phyloP scores from a whole-genome alignment of 345 rosid genomes.

The Eutrema yunnanense region DNA sequence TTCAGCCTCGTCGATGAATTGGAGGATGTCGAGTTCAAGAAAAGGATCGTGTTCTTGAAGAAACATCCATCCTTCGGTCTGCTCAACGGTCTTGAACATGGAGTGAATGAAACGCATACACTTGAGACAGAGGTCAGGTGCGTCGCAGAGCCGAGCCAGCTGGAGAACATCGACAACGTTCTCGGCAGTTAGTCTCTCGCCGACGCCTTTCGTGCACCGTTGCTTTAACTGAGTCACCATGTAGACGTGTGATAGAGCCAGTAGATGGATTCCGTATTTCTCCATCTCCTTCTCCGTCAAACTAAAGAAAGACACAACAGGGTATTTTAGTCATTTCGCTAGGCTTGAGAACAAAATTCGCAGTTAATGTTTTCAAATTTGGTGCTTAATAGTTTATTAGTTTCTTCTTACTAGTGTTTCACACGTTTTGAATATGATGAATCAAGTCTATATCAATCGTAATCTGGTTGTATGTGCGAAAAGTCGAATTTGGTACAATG shows the following conservation, averaged over 20 bases:
- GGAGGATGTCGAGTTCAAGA: slow-evolving; percentile 79
- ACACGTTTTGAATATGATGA: neutral
- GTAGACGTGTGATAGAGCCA: slow-evolving; percentile 76
- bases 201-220: slow-evolving; percentile 46
- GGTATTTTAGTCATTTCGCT: neutral
- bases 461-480: neutral
- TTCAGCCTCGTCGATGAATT: slow-evolving; percentile 70
- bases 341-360: no score
- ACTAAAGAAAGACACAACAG: slow-evolving; percentile 27
- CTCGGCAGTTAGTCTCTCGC: slow-evolving; percentile 44
- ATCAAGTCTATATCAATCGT: neutral
- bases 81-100: slow-evolving; percentile 54
- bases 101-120: slow-evolving; percentile 50
- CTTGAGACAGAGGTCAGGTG: slow-evolving; percentile 71
- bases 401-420: neutral
- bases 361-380: neutral
- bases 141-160: slow-evolving; percentile 74
- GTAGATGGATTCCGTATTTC: slow-evolving; percentile 65
- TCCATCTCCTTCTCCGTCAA: slow-evolving; percentile 54
- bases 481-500: neutral
- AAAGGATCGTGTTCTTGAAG: slow-evolving; percentile 69
- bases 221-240: slow-evolving; percentile 62
- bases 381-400: neutral
- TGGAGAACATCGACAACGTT: slow-evolving; percentile 78
- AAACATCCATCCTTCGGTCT: slow-evolving; percentile 81